A percentile compares a stretch with the other conserved stretches of the same genome.
Conservation (phyloP, 352 stramenopile genomes). For the Peronosclerospora sorghi region DNA sequence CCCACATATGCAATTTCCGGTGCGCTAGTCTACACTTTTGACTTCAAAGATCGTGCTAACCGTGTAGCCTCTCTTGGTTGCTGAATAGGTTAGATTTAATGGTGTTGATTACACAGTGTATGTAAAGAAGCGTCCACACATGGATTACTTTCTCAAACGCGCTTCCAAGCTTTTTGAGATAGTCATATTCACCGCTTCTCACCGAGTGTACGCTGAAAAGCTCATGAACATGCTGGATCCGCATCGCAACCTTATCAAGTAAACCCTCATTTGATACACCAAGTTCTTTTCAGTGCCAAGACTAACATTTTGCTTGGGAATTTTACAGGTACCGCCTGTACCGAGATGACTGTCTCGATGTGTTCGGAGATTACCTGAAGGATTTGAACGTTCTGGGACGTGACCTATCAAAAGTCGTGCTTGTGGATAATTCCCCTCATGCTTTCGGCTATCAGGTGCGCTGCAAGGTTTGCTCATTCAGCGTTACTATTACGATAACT, state of each 20-base stretch:
- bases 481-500: background rate
- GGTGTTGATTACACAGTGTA: constrained; percentile 93
- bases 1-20: constrained; percentile 92
- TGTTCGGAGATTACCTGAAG: constrained; percentile 98
- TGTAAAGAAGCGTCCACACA: constrained; percentile 91
- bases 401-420: constrained; percentile 81
- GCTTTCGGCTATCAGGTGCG: constrained; percentile 94
- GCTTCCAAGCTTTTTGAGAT: constrained; percentile 94
- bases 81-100: constrained; percentile 84
- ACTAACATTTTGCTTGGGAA: constrained; percentile 3
- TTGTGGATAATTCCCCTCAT: constrained; percentile 98
- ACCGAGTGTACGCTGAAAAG: constrained; percentile 91
- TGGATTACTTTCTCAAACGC: constrained; percentile 91
- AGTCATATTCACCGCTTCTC: constrained; percentile 98
- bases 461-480: background rate
- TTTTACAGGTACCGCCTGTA: constrained; percentile 87
- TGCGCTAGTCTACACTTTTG: constrained; percentile 19
- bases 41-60: background rate
- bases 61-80: background rate
- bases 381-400: constrained; percentile 94
- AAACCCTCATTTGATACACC: constrained; percentile 5
- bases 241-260: constrained; percentile 82
- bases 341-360: constrained; percentile 90
- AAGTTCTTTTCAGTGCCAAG: background rate
- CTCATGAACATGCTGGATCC: constrained; percentile 96